Evolutionary conservation across 2,329 filamentous ascomycete genomes (phyloP).

Genomic region (Byssochlamys sp.): DNA sequence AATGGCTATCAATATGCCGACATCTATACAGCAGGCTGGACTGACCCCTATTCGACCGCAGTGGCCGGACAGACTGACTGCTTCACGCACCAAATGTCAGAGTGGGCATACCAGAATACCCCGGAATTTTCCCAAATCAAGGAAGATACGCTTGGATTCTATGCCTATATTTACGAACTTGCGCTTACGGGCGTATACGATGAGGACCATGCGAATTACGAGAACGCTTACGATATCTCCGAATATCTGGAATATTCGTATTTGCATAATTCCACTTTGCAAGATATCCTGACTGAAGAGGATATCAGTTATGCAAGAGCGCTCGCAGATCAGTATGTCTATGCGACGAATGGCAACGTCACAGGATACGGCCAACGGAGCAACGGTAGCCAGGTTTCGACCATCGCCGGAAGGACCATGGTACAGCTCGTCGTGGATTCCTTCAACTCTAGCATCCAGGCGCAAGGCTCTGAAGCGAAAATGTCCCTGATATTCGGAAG

Average conservation of each 20-base stretch:
- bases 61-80: conserved; percentile 42
- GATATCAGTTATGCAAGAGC: conserved; percentile 30
- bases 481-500: conserved; percentile 43
- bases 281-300: conserved; percentile 17
- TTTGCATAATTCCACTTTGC: conserved; percentile 41
- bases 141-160: conserved; percentile 34
- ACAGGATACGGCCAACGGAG: conserved; percentile 16
- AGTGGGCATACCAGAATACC: conserved; percentile 33
- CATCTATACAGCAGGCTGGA: conserved; percentile 34
- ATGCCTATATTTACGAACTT: conserved; percentile 35
- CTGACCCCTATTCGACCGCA: conserved; percentile 44
- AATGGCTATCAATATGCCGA: conserved; percentile 50
- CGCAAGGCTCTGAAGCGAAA: conserved; percentile 30
- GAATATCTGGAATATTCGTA: conserved; percentile 49
- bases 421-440: conserved; percentile 29
- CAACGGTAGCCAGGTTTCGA: conserved; percentile 21
- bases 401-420: conserved; percentile 36
- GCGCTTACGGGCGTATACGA: conserved; percentile 36
- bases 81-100: conserved; percentile 25
- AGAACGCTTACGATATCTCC: conserved; percentile 45
- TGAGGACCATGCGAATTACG: conserved; percentile 36
- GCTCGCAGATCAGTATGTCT: conserved; percentile 43
- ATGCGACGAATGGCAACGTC: conserved; percentile 39
- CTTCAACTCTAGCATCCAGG: conserved; percentile 30
- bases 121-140: conserved; percentile 32